These are phyloP conservation scores for Clonostachys rhizophaga DNA, from an alignment of 2,329 filamentous ascomycete species.

Conservation along the genomic window DNA sequence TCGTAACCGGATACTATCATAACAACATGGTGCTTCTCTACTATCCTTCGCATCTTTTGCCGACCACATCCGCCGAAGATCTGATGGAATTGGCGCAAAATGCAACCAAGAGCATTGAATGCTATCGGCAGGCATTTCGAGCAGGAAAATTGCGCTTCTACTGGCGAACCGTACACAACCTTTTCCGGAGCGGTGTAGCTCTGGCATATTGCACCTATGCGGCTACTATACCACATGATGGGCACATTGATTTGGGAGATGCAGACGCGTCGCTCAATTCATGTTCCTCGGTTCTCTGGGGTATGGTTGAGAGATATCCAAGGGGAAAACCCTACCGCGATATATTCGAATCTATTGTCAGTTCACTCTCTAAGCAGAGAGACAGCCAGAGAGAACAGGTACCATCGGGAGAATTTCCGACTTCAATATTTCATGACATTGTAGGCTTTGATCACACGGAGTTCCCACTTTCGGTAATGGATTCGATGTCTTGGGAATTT, in stretches of 20 bases:
- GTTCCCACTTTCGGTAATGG: constrained; percentile 3
- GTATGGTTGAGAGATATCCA: constrained; percentile 18
- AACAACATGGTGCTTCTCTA: constrained; percentile 9
- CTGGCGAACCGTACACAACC: constrained; percentile 16
- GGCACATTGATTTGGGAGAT: not conserved
- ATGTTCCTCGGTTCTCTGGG: constrained; percentile 16
- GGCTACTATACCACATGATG: not conserved
- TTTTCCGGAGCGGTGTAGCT: constrained; percentile 12
- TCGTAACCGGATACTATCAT: constrained; percentile 11
- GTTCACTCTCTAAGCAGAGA: too few relatives aligned
- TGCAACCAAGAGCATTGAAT: constrained; percentile 8
- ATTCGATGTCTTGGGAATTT: constrained; percentile 8
- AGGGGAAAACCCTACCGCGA: constrained; percentile 14
- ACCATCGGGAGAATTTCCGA: too few relatives aligned
- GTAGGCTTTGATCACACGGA: too few relatives aligned
- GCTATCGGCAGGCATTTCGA: constrained; percentile 11
- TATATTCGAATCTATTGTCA: constrained; percentile 11
- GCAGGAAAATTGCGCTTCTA: constrained; percentile 14
- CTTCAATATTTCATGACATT: too few relatives aligned
- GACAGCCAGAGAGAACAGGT: too few relatives aligned
- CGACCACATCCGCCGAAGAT: constrained; percentile 5
- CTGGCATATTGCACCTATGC: constrained; percentile 11
- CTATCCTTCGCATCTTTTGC: constrained; percentile 11
- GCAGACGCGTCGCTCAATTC: constrained; percentile 7
- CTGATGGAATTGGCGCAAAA: constrained; percentile 7